Evolutionary conservation across 441 rosid genomes (phyloP), one percentile per base, ranked within the genome.

Genomic region (Manihot esculenta): DNA sequence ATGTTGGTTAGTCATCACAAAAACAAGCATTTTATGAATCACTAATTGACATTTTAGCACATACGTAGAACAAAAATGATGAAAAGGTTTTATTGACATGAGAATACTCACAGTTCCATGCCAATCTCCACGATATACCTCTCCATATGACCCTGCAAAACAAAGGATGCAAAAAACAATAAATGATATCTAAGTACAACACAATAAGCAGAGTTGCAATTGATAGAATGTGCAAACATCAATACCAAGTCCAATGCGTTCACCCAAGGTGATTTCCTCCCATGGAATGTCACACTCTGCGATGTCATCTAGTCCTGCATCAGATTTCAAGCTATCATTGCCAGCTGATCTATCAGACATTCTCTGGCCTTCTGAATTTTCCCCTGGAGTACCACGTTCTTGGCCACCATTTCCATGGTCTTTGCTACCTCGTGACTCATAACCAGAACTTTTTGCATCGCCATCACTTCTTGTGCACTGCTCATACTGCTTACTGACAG

Each of bases 211-310:
- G 55, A 59, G 59, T 49, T 50, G 66, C 57, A 74, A 78, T 66
- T 53, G 47, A 72, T 64, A 75, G 77, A 71, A 49, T 18, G 53
- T 70, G 73, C 64, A 68, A n/a, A 69, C 64, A 81, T 53, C 48
- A 51, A 72, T 94, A 94, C 99, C 99, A 41, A 94, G 99, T 83
- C 99, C 99, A 79, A 94, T 90, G 56, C 99, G 97, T 69, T 92
- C 99, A 48, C 98, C 99, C 86, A 90, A 62, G 73, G 87, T 82
- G 76, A 92, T 86, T 64, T 92, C 99, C 51, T 90, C 99, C 96
- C 93, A 92, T 41, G 78, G 87, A 82, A 94, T 90, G 88, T 94
- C 99, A 66, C 87, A 89, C 54, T 94, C 99, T 10, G 92, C 92
- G 72, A 92, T 92, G 79, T 89, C 96, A 74, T 90, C 99, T 76